These are phyloP conservation scores for Apiospora hydei DNA, from an alignment of 2,329 filamentous ascomycete genomes.

Conservation along the genomic window DNA sequence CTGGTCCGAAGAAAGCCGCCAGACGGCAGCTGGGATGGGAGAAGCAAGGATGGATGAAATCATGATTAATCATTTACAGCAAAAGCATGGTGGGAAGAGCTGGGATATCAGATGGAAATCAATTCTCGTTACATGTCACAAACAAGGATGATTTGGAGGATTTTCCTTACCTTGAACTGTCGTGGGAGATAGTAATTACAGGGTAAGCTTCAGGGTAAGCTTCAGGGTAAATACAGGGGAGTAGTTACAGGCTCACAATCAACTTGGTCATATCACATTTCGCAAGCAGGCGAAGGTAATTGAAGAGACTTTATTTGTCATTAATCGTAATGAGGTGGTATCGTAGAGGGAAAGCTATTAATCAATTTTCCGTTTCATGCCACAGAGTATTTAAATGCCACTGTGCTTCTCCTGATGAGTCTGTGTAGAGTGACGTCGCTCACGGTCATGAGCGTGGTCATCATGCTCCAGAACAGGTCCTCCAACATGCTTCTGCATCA, in stretches of 20 bases:
- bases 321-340: constrained; percentile 20
- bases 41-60: neutral
- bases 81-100: neutral
- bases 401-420: constrained; percentile 57
- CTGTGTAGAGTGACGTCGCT: constrained; percentile 52
- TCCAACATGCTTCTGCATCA: constrained; percentile 56
- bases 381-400: constrained; percentile 48
- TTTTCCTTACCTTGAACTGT: too few relatives aligned
- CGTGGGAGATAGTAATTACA: too few relatives aligned
- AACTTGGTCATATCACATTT: too few relatives aligned
- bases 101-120: neutral
- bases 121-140: neutral
- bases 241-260: too few relatives aligned
- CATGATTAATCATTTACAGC: neutral
- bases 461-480: constrained; percentile 54
- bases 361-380: neutral
- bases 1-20: constrained; percentile 1
- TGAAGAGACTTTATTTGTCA: neutral
- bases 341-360: constrained; percentile 13
- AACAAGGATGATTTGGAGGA: neutral
- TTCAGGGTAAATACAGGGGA: neutral
- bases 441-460: constrained; percentile 51
- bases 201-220: neutral
- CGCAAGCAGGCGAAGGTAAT: too few relatives aligned
- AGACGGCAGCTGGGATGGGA: neutral